Percentiles rank a stretch among this genome's conserved stretches.
Conservation (phyloP, 2,329 filamentous ascomycete genomes). For the Penicillium sp. region DNA sequence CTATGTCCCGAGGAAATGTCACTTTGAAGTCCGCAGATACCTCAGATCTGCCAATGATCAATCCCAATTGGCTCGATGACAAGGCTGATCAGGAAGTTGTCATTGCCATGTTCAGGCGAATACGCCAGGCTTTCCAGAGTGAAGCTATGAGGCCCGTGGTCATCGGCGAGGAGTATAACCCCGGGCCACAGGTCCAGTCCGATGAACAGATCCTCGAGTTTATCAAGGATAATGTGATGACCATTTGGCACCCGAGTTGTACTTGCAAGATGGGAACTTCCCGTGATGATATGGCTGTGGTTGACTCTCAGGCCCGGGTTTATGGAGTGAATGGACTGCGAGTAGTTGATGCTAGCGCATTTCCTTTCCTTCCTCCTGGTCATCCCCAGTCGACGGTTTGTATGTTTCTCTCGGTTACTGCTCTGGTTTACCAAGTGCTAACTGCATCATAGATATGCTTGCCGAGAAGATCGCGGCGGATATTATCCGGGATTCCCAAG, state of each 20-base stretch:
- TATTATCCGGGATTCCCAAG: conserved; percentile 9
- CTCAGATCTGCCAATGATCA: conserved; percentile 35
- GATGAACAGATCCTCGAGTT: conserved; percentile 38
- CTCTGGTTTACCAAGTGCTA: neutral
- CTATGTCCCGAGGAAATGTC: conserved; percentile 40
- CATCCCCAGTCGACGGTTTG: conserved; percentile 30
- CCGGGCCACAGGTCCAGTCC: conserved; percentile 31
- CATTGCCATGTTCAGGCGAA: conserved; percentile 38
- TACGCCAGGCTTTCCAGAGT: conserved; percentile 32
- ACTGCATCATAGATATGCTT: conserved; percentile 17
- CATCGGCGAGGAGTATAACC: conserved; percentile 32
- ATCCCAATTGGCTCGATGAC: conserved; percentile 41
- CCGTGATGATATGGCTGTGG: conserved; percentile 24
- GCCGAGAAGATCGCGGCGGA: conserved; percentile 16
- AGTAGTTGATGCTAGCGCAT: conserved; percentile 31
- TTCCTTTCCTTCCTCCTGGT: conserved; percentile 34
- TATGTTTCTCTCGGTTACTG: conserved; percentile 2
- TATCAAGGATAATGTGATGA: conserved; percentile 24
- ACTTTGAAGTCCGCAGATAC: conserved; percentile 27
- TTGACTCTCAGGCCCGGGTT: conserved; percentile 26
- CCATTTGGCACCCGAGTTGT: conserved; percentile 24
- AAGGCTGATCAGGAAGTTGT: conserved; percentile 38
- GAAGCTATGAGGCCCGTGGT: conserved; percentile 24
- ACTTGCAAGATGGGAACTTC: conserved; percentile 27
- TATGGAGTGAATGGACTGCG: conserved; percentile 25